Evolutionary conservation across 345 rosid genomes (phyloP), one percentile per base, ranked within the genome.

Genomic region (Euphorbia pulcherrima): DNA sequence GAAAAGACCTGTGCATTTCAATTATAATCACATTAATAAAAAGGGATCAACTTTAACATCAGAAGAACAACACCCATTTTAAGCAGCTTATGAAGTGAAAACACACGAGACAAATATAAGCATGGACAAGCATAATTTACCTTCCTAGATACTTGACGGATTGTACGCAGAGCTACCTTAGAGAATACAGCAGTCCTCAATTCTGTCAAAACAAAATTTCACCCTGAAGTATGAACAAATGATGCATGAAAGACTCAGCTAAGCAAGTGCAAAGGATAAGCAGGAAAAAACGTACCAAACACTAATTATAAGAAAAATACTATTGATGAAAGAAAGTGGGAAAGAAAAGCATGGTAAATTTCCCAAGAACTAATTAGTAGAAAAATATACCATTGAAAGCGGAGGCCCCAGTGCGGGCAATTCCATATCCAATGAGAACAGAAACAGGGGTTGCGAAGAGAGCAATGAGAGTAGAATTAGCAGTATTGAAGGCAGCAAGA

Each of bases 151-250:
- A 94, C 96, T 8, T 92, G 82, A 29, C 97, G 90, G 70, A 94
- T 94, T 17, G 99, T 92, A 24, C 97, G 79, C 67, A 90, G 74
- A 63, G 97, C 95, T 6, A 94, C 99, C 73, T 92, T 92, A 1
- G 99, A 92, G 65, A 92, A 94, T 52, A 94, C 93, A 69, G 97
- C 96, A 68, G 99, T 92, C 58, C 99, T 87, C 78, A 94, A 79
- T 71, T 92, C 99, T 94, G 86, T 76, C 21, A 82, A 65, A 44
- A 70, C 8, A 41, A 62, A 79, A 17, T 59, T 61, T 37, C 35
- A 48, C 33, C 37, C 3, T 39, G 57, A 48, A 51, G 54, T 40
- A 24, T 56, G 55, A 71, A 41, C 7, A 53, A 61, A 37, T n/a
- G 28, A 47, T 28, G 29, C 61, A 37, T 21, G 0, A 44, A 62